Evolutionary conservation across 1,139 yeast species (phyloP).

Genomic region (Arxiozyma heterogenica): DNA sequence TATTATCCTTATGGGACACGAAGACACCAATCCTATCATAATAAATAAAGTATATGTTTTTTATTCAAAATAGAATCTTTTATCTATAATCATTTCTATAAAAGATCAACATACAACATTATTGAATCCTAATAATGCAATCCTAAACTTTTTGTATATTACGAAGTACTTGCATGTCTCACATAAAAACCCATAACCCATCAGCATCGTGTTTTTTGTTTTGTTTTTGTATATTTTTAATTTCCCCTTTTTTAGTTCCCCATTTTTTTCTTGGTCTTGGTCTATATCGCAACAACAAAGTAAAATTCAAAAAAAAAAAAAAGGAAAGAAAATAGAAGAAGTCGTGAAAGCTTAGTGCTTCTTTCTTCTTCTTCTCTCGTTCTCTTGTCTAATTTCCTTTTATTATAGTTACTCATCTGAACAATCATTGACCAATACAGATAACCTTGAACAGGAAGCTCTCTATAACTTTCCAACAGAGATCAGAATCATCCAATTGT

Average conservation of each 20-base stretch:
- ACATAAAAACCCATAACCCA: neutral
- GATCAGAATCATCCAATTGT: neutral
- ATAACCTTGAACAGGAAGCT: neutral
- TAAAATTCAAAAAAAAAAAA: no score
- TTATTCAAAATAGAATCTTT: neutral
- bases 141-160: neutral
- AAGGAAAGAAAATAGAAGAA: neutral
- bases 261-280: neutral
- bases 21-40: constrained; percentile 20
- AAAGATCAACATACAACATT: neutral
- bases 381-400: neutral
- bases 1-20: constrained; percentile 28
- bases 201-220: neutral
- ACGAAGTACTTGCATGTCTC: no score
- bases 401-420: neutral
- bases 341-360: neutral
- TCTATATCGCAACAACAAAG: neutral
- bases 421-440: no score
- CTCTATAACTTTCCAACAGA: neutral
- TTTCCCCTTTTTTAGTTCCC: neutral
- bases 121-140: neutral
- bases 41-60: neutral
- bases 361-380: neutral
- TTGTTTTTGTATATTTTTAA: no score
- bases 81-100: neutral